Evolutionary conservation across 371 early-diverging fungal genomes (phyloP), one percentile per base, ranked within the genome.

Genomic region (Conidiobolus coronatus): DNA sequence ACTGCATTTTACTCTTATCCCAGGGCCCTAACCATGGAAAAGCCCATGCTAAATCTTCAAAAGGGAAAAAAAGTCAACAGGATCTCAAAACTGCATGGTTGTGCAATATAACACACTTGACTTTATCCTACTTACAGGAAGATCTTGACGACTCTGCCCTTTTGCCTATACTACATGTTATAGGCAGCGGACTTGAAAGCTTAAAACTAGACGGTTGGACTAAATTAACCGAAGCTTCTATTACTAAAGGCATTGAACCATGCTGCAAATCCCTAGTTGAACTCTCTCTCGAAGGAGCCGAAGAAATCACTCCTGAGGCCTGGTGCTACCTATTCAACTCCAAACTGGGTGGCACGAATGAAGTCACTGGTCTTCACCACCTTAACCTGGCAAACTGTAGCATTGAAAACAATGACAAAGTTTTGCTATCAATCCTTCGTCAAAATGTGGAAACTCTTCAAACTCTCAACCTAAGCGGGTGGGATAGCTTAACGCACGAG

Each of bases 1-100:
- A 62, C 13, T 68, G 67, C 46, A 58, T 64, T 45, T 50, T 51
- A n/a, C 42, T 53, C 40, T 55, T 65, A 43, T 46, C 62, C 4
- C 3, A 29, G 29, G 29, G 29, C 9, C 29, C 29, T 9, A 29
- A 29, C 9, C 29, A 29, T 9, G 29, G 29, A 5, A 29, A 29
- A 29, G 29, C 5, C 3, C 29, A 29, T 29, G 29, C 29, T 29
- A 29, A 29, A 29, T 29, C 29, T 9, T 29, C 29, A 5, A 29
- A 41, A 17, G 17, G 19, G 9, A 11, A 19, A 20, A 17, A 19
- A 11, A 3, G 41, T 17, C 12, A 9, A 20, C 17, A 17, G 41
- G 5, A 22, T 4, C 11, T 20, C 19, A 29, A 3, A 12, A 22
- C 18, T 19, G 20, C 41, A 2, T 12, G 21, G 20, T 22, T 41